phyloP scores from a whole-genome alignment of 768 basidiomycete genomes.

The Boletus patriciae region DNA sequence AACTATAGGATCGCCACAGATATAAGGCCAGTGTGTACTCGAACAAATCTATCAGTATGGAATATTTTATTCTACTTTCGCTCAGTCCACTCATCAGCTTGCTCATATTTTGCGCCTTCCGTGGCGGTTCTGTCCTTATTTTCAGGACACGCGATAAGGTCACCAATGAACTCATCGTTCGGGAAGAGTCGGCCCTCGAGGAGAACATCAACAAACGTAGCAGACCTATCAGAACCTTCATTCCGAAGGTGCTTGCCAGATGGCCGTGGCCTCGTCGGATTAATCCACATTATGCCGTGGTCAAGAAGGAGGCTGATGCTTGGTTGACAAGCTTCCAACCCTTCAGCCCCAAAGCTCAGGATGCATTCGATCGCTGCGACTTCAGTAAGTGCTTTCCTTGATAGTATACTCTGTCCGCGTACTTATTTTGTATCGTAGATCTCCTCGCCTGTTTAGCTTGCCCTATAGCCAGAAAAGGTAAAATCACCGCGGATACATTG shows the following conservation, averaged over 20 bases:
- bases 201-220: too few relatives aligned
- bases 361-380: constrained; percentile 10
- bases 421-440: neutral
- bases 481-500: neutral
- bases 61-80: too few relatives aligned
- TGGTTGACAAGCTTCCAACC: constrained; percentile 11
- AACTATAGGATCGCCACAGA: too few relatives aligned
- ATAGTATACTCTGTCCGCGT: too few relatives aligned
- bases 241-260: constrained; percentile 11
- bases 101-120: too few relatives aligned
- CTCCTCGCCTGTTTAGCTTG: constrained; percentile 9
- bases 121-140: neutral
- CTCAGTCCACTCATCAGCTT: too few relatives aligned
- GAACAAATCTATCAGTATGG: too few relatives aligned
- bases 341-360: constrained; percentile 14
- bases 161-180: too few relatives aligned
- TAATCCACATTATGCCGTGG: neutral
- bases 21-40: too few relatives aligned
- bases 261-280: constrained; percentile 12
- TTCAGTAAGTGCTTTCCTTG: constrained; percentile 1
- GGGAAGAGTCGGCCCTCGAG: neutral
- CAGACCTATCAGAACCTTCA: constrained; percentile 1
- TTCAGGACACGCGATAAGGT: neutral
- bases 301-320: constrained; percentile 5
- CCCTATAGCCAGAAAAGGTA: constrained; percentile 13